Evolutionary conservation across 2,329 filamentous ascomycete species (phyloP), one percentile per base, ranked within the genome.

Genomic region (Zymoseptoria tritici): DNA sequence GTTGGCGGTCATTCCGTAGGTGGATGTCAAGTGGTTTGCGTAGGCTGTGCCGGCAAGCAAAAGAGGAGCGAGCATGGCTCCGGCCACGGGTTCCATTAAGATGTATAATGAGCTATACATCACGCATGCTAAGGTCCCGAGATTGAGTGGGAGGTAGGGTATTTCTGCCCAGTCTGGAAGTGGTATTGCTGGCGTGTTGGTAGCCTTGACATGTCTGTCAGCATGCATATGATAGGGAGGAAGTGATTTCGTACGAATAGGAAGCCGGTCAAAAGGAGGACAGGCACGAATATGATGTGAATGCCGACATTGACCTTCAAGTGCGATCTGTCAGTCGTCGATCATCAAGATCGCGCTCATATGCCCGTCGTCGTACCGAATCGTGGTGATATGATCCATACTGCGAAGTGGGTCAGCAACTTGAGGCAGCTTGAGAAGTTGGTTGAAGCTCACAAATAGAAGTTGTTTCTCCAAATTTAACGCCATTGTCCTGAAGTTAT

Each of bases 71-170:
- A 96, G 79, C 26, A 89, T 78, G 9, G 85, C 86, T 55, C 94
- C 94, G 9, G 94, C 94, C 0, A 97, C 91, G 0, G 94, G 94
- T 72, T 99, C 94, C 70, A 99, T 87, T 21, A 99, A 83, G 54
- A 97, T 81, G 72, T 97, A 99, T 58, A 97, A 83, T 1, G 82
- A 82, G 46, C 88, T 83, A 76, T 94, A 97, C 26, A 86, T 67
- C 9, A 85, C 68, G 50, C 80, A 80, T 56, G 75, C 78, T 60
- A 83, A 77, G 3, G 84, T 86, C 55, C 82, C 84, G 61, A 81
- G 72, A 63, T 86, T 86, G 26, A 81, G 76, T 49, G 84, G 83
- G 26, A 87, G 78, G 70, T 84, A 79, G 29, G 82, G 78, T 55
- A 84, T 73, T 42, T 78, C 78, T 42, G 85, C 72, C 71, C 76